Evolutionary conservation across 495 filamentous ascomycete species (phyloP), one percentile per base, ranked within the genome.

Genomic region (Peziza echinospora): DNA sequence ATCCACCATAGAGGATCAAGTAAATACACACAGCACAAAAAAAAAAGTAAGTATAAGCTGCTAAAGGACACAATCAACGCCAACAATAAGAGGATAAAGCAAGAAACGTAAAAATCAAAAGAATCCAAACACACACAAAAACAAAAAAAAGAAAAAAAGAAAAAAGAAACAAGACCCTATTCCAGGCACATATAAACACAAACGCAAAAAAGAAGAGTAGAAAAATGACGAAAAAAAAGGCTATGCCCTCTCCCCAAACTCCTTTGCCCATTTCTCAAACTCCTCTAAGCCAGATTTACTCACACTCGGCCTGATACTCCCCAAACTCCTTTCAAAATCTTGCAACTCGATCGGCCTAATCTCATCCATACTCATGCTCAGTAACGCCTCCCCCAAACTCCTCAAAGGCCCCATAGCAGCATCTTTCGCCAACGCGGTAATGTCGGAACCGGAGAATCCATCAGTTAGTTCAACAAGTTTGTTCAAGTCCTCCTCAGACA

Each of bases 361-460:
- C 48, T 96, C 78, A 48, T 96, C 89, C 73, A 84, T 89, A 3
- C 78, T 78, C 65, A 86, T 94, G 51, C 82, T 74, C 21, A 99
- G 68, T 30, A 99, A 66, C 16, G 81, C 80, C 58, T 96, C 91
- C 19, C 89, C 89, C 2, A 99, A 68, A 47, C 81, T 85, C 17
- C 91, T 77, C 11, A 99, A 70, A 7, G 91, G 89, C 0, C 89
- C 91, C 89, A 99, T 99, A 21, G 89, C 89, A 8, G 89, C 89
- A 59, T 99, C 89, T 62, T 99, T 99, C 7, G 89, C 91, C 21
- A 99, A 65, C 5, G 89, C 89, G 8, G 89, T 99, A 46, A 99
- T 93, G 59, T 99, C 89, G 3, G 84, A 93, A 49, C 89, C 91
- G 26, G 84, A 92, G 67, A 92, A 99, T 43, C 86, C 83, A 52